Base-by-base conservation (phyloP, 202 grass and related monocot species). In the Setaria italica region DNA sequence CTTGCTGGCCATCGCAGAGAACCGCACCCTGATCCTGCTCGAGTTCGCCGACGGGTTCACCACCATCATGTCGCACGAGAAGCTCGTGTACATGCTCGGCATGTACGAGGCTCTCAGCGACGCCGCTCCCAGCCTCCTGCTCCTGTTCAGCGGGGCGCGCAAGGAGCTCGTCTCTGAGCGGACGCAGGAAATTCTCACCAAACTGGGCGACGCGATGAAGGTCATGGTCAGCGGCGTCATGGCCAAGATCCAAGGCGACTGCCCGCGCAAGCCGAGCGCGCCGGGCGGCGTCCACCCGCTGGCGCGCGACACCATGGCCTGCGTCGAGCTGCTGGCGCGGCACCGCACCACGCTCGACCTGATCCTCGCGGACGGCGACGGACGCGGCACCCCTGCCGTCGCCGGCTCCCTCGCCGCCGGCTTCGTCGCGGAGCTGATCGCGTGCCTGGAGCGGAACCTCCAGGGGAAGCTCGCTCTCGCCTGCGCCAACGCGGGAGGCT, bases 71-170 rank as follows among this genome's bases (percentile, higher is more conserved):
- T 80, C 67, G 34, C 84, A 86, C 84, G 76, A 86, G 67, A 86
- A 86, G 84, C 84, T 86, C 76, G 20, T 80, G 2, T 78, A 86
- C 76, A 64, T 80, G n/a, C 57, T 86, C n/a, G 45, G 20, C 76
- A 86, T 86, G 84, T 86, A 86, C 67, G 76, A 86, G 67, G 84
- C 84, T 9, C 76, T 86, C 13, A 73, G 45, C 76, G 17, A 86
- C 3, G 67, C 84, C 2, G 76, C 84, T 0, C 76, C 84, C 0
- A 16, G 56, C 56, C 43, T 86, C 33, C 84, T 86, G 2, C 33
- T 64, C 55, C 3, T 86, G 19, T 64, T 86, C 84, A 54, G 2
- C 32, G 84, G 76, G 4, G 56, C 45, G 55, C 56, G 77, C 67
- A 86, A 45, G 76, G 45, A 72, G 67, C 14, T 53, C 76, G 4